A percentile compares a stretch with the other conserved stretches of the same genome.
Evolutionary conservation across 192 early-diverging fungal species (phyloP).

Genomic region (Coemansia sp.): DNA sequence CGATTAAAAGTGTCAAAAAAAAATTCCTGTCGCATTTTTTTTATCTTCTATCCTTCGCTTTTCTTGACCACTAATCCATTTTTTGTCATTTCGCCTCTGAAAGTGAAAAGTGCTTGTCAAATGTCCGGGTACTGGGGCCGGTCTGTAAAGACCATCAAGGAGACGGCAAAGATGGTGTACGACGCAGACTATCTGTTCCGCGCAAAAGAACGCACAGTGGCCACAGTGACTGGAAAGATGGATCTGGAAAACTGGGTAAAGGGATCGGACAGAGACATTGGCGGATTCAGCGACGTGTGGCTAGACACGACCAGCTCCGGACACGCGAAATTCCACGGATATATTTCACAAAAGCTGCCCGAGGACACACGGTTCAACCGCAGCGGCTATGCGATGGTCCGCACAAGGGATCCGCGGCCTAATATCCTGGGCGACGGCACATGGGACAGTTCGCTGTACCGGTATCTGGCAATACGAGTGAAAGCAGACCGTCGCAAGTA

Average conservation of each 20-base stretch:
- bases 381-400: conserved; percentile 91
- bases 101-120: too few species aligned
- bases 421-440: conserved; percentile 72
- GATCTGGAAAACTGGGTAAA: conserved; percentile 75
- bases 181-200: conserved; percentile 56
- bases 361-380: conserved; percentile 66
- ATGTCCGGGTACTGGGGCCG: conserved; percentile 38
- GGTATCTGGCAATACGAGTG: conserved; percentile 80
- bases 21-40: too few species aligned
- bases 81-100: not conserved
- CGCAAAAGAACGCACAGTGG: conserved; percentile 71
- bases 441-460: conserved; percentile 83
- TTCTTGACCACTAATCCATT: not conserved
- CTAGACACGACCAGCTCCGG: conserved; percentile 69
- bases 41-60: not conserved
- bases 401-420: conserved; percentile 68
- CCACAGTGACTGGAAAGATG: conserved; percentile 59
- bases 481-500: conserved; percentile 83
- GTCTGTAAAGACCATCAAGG: conserved; percentile 30
- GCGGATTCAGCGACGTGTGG: conserved; percentile 74
- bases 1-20: too few species aligned
- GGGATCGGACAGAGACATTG: conserved; percentile 91
- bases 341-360: conserved; percentile 76
- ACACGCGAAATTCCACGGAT: conserved; percentile 75
- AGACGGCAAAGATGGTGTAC: conserved; percentile 28